phyloP scores from a whole-genome alignment of 805 yeast species.

The Kodamaea leandrae region DNA sequence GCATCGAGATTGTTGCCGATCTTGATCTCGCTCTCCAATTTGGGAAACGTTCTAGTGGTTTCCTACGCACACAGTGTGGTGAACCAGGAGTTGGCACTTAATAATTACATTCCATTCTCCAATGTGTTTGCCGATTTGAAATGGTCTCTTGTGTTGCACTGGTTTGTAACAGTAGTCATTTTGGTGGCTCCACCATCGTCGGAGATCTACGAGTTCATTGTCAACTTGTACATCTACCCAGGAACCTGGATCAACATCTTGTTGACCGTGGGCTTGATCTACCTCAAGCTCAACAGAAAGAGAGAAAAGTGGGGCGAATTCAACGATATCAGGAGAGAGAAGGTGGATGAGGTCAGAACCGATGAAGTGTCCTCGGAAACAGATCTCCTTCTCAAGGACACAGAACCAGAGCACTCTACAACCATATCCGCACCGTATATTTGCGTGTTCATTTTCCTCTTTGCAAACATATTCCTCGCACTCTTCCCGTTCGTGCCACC shows the following conservation, averaged over 20 bases:
- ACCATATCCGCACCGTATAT: constrained; percentile 28
- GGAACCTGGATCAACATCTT: constrained; percentile 57
- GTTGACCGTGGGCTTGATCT: constrained; percentile 52
- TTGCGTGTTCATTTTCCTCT: constrained; percentile 37
- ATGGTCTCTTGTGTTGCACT: constrained; percentile 51
- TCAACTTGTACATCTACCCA: constrained; percentile 62
- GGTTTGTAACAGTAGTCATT: constrained; percentile 53
- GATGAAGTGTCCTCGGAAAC: not conserved
- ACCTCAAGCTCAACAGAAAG: constrained; percentile 43
- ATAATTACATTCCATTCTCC: constrained; percentile 51
- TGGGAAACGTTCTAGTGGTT: constrained; percentile 66
- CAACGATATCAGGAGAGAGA: constrained; percentile 6
- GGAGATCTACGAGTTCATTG: constrained; percentile 60
- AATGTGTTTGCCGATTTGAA: constrained; percentile 41
- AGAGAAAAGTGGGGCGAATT: constrained; percentile 40
- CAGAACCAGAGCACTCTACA: not conserved
- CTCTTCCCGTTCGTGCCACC: constrained; percentile 59
- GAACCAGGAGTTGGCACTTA: constrained; percentile 55
- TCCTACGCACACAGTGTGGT: constrained; percentile 60
- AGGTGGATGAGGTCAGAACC: constrained; percentile 7
- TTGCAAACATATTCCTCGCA: constrained; percentile 49
- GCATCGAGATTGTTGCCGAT: constrained; percentile 51
- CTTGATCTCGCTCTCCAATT: constrained; percentile 56
- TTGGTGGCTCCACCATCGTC: constrained; percentile 60
- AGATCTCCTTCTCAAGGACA: constrained; percentile 3